These are phyloP conservation scores for Beauveria sp. DNA, from an alignment of 2,329 filamentous ascomycete species.

Conservation along the genomic window DNA sequence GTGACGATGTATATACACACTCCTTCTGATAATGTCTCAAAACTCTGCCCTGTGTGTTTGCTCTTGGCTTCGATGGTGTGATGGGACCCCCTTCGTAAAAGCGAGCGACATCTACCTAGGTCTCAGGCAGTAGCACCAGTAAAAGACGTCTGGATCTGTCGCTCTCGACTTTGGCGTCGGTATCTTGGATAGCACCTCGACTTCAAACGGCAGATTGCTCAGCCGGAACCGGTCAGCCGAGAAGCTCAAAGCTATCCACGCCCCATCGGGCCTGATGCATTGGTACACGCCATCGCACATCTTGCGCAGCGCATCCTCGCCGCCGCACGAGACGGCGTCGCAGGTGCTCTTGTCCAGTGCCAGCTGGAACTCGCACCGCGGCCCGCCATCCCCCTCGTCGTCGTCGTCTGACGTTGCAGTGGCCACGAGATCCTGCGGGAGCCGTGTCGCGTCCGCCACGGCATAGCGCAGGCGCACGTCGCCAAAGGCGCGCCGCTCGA, in stretches of 20 bases:
- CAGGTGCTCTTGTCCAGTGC: constrained; percentile 43
- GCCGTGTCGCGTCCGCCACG: constrained; percentile 37
- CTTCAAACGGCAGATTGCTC: constrained; percentile 31
- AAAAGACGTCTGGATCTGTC: constrained; percentile 39
- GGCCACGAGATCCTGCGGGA: constrained; percentile 16
- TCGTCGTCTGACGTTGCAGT: not conserved
- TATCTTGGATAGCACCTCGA: constrained; percentile 34
- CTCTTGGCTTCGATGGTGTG: not conserved
- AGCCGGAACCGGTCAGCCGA: constrained; percentile 34
- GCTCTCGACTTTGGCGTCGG: constrained; percentile 31
- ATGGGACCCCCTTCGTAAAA: not conserved
- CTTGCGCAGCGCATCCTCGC: constrained; percentile 25
- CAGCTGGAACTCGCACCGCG: constrained; percentile 27
- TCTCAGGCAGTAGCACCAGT: constrained; percentile 37
- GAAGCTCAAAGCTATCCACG: constrained; percentile 43
- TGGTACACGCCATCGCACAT: constrained; percentile 32
- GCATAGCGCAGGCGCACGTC: constrained; percentile 35
- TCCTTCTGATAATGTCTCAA: not conserved
- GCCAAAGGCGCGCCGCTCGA: constrained; percentile 35
- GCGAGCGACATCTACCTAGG: constrained; percentile 17
- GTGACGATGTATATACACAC: not conserved
- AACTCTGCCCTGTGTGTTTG: not conserved
- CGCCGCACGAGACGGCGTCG: constrained; percentile 41
- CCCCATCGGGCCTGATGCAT: constrained; percentile 27
- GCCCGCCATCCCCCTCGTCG: not conserved